Evolutionary conservation across 148 eudicot species (phyloP), one percentile per base, ranked within the genome.

Genomic region (Arbutus unedo): DNA sequence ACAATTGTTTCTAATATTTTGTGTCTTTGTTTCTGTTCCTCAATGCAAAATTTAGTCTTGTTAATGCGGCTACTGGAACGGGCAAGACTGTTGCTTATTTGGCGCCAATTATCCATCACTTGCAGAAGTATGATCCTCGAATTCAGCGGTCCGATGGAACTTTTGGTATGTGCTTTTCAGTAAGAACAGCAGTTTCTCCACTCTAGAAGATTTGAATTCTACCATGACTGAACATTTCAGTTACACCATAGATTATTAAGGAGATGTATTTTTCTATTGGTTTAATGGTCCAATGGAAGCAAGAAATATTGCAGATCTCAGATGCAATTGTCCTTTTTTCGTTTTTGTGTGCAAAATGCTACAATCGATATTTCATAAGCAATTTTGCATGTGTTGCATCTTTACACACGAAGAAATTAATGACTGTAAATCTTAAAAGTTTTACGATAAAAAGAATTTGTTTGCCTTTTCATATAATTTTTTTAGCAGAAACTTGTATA

Each of bases 31-130:
- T 75, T 83, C n/a, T 81, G 78, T 84, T 83, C 84, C 81, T 87
- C 84, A 66, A 85, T 73, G 76, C 76, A 74, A 81, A 44, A 73
- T 80, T 18, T 85, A 96, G 99, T 89, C 97, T 96, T 82, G 98
- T 96, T 75, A 96, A 96, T 89, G 99, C 99, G 8, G 96, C 95
- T 8, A 96, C 99, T 19, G 99, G 99, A 25, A 94, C 96, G 41
- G 99, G 99, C 16, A 96, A 94, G 81, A 96, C 99, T 75, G 84
- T 96, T 59, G 95, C 90, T 60, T 96, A 96, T 90, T 84, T 96
- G 84, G 98, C 98, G 81, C 97, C 99, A 16, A 87, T 96, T 81
- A 87, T 96, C 89, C 96, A 96, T 88, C 91, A 90, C 81, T 91
- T 96, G 95, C 93, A 91, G 81, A 87, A 81, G 81, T 83, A 82